Conservation (phyloP, 805 yeast species). For the Danielia reshetovae region DNA sequence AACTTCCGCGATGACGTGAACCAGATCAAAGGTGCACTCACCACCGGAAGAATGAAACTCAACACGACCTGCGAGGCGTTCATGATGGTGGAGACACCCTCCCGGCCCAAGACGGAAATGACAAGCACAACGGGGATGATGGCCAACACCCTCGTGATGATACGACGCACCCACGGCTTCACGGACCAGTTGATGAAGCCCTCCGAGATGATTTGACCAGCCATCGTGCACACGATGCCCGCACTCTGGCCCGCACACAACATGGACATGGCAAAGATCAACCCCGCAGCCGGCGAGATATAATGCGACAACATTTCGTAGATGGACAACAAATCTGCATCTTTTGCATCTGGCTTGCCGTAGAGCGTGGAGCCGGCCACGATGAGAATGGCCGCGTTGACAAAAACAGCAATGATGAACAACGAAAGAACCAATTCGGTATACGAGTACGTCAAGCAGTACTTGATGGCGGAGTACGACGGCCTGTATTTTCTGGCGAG, state of each 20-base stretch:
- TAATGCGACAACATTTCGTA: conserved; percentile 42
- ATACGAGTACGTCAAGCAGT: conserved; percentile 39
- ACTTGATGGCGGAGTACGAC: conserved; percentile 38
- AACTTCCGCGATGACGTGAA: conserved; percentile 37
- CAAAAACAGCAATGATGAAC: conserved; percentile 41
- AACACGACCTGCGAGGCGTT: conserved; percentile 43
- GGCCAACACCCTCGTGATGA: conserved; percentile 39
- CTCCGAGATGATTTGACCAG: conserved; percentile 44
- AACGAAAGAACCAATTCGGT: conserved; percentile 38
- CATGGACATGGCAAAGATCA: conserved; percentile 44
- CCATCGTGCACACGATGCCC: conserved; percentile 47
- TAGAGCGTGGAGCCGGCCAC: conserved; percentile 41
- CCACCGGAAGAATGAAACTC: conserved; percentile 41
- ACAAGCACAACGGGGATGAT: conserved; percentile 39
- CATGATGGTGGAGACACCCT: conserved; percentile 43
- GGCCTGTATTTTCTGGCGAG: conserved; percentile 35
- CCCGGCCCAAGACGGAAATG: conserved; percentile 36
- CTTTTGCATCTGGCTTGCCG: conserved; percentile 43
- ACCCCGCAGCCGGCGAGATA: conserved; percentile 43
- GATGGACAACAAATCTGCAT: conserved; percentile 43
- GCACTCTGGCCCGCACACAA: conserved; percentile 45
- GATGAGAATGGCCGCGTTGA: conserved; percentile 42
- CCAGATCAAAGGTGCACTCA: conserved; percentile 78
- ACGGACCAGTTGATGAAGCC: conserved; percentile 45
- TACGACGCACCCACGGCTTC: conserved; percentile 41